These are phyloP conservation scores for Scheffersomyces lignosus DNA, from an alignment of 805 yeast genomes.

Conservation along the genomic window DNA sequence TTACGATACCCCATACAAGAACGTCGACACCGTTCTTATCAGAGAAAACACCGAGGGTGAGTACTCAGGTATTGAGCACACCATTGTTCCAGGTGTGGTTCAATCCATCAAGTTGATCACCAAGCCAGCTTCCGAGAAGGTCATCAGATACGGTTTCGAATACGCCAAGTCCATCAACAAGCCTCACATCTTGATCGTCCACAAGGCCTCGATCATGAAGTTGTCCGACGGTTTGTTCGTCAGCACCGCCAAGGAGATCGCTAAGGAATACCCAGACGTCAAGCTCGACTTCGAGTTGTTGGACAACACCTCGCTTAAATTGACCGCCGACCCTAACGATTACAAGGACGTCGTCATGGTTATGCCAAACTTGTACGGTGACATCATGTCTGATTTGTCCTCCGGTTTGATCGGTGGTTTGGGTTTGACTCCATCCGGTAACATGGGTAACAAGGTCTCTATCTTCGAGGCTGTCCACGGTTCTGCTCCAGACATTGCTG, in stretches of 20 bases:
- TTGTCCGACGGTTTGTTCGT: conserved; percentile 97
- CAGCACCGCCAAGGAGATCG: conserved; percentile 84
- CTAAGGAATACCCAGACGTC: conserved; percentile 89
- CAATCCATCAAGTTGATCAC: conserved; percentile 98
- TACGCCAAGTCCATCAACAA: conserved; percentile 87
- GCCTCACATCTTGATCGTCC: conserved; percentile 90
- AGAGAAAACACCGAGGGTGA: conserved; percentile 99
- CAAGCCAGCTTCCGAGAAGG: conserved; percentile 93
- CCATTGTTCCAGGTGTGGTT: conserved; percentile 96
- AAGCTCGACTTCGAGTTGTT: conserved; percentile 81
- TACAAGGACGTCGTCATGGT: conserved; percentile 92
- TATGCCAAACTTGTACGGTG: conserved; percentile 99
- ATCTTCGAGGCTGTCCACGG: conserved; percentile 99
- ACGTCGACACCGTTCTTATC: conserved; percentile 92
- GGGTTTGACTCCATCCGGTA: conserved; percentile 98
- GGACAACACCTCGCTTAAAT: conserved; percentile 91
- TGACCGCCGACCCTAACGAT: conserved; percentile 84
- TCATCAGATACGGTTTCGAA: conserved; percentile 95
- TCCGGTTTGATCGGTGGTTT: conserved; percentile 98
- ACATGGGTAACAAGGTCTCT: conserved; percentile 97
- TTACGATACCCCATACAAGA: conserved; percentile 83
- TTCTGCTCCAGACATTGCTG: conserved; percentile 99
- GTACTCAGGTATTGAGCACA: conserved; percentile 98
- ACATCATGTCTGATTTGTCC: conserved; percentile 95
- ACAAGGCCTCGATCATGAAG: conserved; percentile 98